Evolutionary conservation across 805 yeast species (phyloP).

Genomic region (Candida cerambycidarum): DNA sequence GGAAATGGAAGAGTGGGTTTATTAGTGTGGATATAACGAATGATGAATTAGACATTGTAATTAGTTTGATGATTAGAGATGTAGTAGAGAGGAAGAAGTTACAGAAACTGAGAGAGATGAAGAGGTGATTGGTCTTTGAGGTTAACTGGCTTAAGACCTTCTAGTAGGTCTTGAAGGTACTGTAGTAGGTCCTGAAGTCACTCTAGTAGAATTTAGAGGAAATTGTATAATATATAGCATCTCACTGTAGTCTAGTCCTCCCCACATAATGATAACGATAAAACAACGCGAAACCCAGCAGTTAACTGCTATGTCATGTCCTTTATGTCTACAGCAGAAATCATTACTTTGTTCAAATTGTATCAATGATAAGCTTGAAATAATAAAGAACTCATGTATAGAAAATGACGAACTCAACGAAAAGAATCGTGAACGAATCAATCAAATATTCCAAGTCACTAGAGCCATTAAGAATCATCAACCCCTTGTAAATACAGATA

Average conservation of each 20-base stretch:
- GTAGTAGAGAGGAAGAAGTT: slow-evolving; percentile 45
- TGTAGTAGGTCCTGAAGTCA: no score
- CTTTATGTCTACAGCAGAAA: slow-evolving; percentile 19
- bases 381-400: slow-evolving; percentile 24
- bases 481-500: background rate
- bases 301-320: slow-evolving; percentile 16
- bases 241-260: no score
- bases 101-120: slow-evolving; percentile 1
- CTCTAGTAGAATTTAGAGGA: no score
- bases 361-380: slow-evolving; percentile 19
- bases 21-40: slow-evolving; percentile 55
- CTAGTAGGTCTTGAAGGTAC: no score
- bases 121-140: no score
- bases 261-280: no score
- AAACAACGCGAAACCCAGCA: no score
- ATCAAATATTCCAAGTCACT: slow-evolving; percentile 24
- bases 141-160: no score
- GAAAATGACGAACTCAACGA: slow-evolving; percentile 25
- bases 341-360: slow-evolving; percentile 25
- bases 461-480: slow-evolving; percentile 14
- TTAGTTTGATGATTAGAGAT: slow-evolving; percentile 60
- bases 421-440: slow-evolving; percentile 23
- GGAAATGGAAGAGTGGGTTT: slow-evolving; percentile 65
- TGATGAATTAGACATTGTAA: slow-evolving; percentile 53
- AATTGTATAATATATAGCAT: no score